phyloP scores from a whole-genome alignment of 2,329 filamentous ascomycete genomes.

The Calonectria montana region DNA sequence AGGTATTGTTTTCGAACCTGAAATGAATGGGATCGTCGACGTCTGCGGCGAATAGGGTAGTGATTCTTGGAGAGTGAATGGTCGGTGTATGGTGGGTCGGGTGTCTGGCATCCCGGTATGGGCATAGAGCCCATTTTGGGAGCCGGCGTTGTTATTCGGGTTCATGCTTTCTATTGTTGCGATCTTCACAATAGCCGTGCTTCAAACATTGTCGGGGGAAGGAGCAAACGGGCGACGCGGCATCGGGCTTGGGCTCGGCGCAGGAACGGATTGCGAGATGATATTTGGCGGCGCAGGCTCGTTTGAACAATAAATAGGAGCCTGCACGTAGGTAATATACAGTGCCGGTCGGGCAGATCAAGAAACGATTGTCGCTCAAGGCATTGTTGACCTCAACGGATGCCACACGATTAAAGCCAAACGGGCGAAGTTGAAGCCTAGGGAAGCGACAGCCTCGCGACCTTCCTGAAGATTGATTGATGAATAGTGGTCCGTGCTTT shows the following conservation, averaged over 20 bases:
- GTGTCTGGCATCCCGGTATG: conserved; percentile 37
- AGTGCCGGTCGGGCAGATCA: not conserved
- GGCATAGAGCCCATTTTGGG: conserved; percentile 49
- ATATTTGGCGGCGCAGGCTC: conserved; percentile 14
- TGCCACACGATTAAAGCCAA: conserved; percentile 20
- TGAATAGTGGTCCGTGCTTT: conserved; percentile 33
- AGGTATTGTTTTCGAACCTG: conserved; percentile 62
- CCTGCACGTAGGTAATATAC: conserved; percentile 4
- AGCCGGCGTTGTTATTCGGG: conserved; percentile 43
- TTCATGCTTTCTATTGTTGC: conserved; percentile 47
- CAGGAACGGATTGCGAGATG: conserved; percentile 21
- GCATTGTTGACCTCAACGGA: conserved; percentile 34
- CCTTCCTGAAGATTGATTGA: conserved; percentile 35
- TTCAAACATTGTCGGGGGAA: conserved; percentile 47
- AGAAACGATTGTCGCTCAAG: conserved; percentile 35
- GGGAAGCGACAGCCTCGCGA: conserved; percentile 42
- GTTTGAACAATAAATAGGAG: conserved; percentile 5
- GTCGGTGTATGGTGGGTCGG: conserved; percentile 48
- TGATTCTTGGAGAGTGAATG: conserved; percentile 78
- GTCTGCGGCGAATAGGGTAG: conserved; percentile 86
- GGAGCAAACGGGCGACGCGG: conserved; percentile 40
- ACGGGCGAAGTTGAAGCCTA: conserved; percentile 34
- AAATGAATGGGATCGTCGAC: conserved; percentile 81
- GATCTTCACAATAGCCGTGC: conserved; percentile 41
- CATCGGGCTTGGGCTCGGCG: conserved; percentile 36